Conservation (phyloP, 345 rosid genomes). For the Rhodamnia rubescens region DNA sequence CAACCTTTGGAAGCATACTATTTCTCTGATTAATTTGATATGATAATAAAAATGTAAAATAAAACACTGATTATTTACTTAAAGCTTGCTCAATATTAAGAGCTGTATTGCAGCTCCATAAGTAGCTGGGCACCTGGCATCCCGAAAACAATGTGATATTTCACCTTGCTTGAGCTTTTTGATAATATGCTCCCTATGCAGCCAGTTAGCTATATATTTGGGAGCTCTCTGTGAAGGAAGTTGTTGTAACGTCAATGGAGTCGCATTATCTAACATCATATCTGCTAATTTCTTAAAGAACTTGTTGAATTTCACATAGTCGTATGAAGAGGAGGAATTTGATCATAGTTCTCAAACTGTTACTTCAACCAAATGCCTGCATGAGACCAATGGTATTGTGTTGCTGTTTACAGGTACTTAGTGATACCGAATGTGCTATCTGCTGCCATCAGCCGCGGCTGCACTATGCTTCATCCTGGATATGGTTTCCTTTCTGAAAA, state of each 20-base stretch:
- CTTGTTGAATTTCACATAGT: neutral
- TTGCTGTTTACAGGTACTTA: slow-evolving; percentile 45
- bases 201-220: neutral
- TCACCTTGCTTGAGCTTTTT: neutral
- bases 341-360: neutral
- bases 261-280: neutral
- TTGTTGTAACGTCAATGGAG: neutral
- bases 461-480: slow-evolving; percentile 99
- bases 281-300: neutral
- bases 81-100: neutral
- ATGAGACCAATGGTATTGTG: neutral
- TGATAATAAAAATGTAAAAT: neutral
- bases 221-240: neutral
- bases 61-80: neutral
- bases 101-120: neutral
- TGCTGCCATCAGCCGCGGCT: slow-evolving; percentile 80
- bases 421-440: slow-evolving; percentile 83
- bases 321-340: neutral
- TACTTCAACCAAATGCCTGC: neutral
- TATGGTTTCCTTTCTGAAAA: slow-evolving; percentile 98
- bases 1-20: neutral
- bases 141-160: neutral
- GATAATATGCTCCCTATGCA: neutral
- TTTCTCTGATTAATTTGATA: neutral
- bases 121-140: neutral